Evolutionary conservation across 192 early-diverging fungal genomes (phyloP), one percentile per base, ranked within the genome.

Genomic region (Backusella mclennaniae): DNA sequence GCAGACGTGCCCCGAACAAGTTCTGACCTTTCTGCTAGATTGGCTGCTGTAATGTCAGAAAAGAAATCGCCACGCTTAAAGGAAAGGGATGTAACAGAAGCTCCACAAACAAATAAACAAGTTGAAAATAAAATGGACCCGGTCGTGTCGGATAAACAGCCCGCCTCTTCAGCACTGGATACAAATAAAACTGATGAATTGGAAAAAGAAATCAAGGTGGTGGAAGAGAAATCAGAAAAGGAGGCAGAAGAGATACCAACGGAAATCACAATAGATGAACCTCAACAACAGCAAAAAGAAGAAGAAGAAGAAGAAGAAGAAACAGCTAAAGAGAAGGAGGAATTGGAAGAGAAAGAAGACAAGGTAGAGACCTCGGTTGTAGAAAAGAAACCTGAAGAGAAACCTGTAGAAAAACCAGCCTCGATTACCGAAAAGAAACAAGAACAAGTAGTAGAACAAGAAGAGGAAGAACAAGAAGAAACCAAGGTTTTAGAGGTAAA

Each of bases 31-130:
- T 73, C 82, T 80, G 56, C 85, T 83, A 42, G 86, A 72, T 21
- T 89, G 23, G 80, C 85, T 77, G 84, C 87, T 69, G 82, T 87
- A 66, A 82, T 84, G 77, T 77, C 84, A 52, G 87, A 89, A 39
- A 73, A 31, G 44, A 36, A 66, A 5, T 53, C 76, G n/a, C 46
- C 66, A 23, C 74, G 63, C 6, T n/a, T 33, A 56, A 23, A 69
- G 9, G 53, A 59, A 66, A 39, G 35, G 5, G 46, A 23, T 9
- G 33, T 38, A 9, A 19, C 5, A 31, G 19, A 26, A 14, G 15
- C 49, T 5, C 8, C 49, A 8, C 49, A 53, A 19, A 56, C 53
- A 35, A 56, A 44, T 11, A 46, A 26, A 12, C 42, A 70, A 38
- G 33, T 26, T 29, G 67, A 68, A 21, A 68, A 68, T 68, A 35